Base-by-base conservation (phyloP, 148 eudicot genomes). In the Nepenthes gracilis region DNA sequence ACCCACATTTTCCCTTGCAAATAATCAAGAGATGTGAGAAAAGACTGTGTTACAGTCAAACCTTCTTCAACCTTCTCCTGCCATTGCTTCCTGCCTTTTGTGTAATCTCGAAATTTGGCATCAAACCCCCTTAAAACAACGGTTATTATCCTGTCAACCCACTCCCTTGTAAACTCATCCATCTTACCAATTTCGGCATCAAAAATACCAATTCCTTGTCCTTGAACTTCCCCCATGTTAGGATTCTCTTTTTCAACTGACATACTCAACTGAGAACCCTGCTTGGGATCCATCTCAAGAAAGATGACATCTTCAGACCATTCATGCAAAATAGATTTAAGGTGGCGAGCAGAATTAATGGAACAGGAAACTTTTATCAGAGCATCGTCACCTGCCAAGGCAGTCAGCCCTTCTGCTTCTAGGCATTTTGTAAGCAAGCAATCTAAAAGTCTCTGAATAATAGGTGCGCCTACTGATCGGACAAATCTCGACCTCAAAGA, bases 321-420 rank as follows among this genome's bases (percentile, higher is more conserved):
- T 65, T 84, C 95, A 35, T 73, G 75, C 55, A 93, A 67, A 72
- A 76, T 77, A 36, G 81, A 79, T 74, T 78, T 81, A 23, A 88
- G 53, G 68, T 83, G 74, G 49, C 63, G 79, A 62, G 80, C 78
- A 43, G 89, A 84, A 70, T 88, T 93, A 14, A 88, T 47, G 33
- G 91, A 84, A 33, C 77, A 79, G 34, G 84, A 62, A 70, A 93
- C 96, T 75, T 81, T 85, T 54, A 75, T 68, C 50, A 93, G 68
- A 63, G 89, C 91, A 63, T 77, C 83, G 61, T 93, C 85, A 72
- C 86, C 88, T 2, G 85, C 90, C 72, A 93, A 66, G 54, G 96
- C 99, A 40, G 95, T 93, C 61, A 93, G 71, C 51, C 88, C 99
- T 66, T 93, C 96, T n/a, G 96, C 99, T 74, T 88, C 99, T 66